Base-by-base conservation (phyloP, 257 asterid species). In the Nicotiana obtusifolia region DNA sequence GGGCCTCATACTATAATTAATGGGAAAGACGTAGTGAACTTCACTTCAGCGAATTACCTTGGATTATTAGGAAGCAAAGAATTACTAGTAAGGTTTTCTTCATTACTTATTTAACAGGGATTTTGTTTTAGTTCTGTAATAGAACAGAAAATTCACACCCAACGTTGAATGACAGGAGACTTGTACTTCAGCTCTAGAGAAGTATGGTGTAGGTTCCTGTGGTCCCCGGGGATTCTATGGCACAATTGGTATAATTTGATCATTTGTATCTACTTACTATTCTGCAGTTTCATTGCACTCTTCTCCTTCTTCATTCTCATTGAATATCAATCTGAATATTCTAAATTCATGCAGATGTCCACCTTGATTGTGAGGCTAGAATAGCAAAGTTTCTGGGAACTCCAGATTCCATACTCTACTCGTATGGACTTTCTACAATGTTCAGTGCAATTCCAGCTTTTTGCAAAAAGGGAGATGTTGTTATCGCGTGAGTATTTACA, bases 181-280 rank as follows among this genome's bases (percentile, higher is more conserved):
- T 11, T 94, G 99, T 84, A 94, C 95, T 81, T 87, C 86, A 86
- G 92, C 99, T 68, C 85, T 95, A 87, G 97, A 92, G 86, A 95
- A 95, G 91, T 95, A 95, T 83, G 99, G 99, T 84, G 99, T 95
- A 80, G 99, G 99, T 71, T 95, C 99, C 78, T 95, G 99, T 85
- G 99, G 99, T 78, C 97, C 98, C 84, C 99, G 98, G 85, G 97
- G 97, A 81, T 95, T 95, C 85, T 95, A 95, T 87, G 99, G 99
- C 86, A 95, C 99, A 83, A 95, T 95, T 76, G 99, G 99, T 95
- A 93, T 80, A 88, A 80, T 54, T 64, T 83, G 54, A 61, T 62
- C 24, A 22, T 73, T 14, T 73, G 78, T 44, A 44, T 73, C 78
- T 73, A 47, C 4, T 6, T 37, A 62, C 77, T 52, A 64, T 20